Evolutionary conservation across 129 eudicot species (phyloP), one percentile per base, ranked within the genome.

Genomic region (Escallonia herrerae): DNA sequence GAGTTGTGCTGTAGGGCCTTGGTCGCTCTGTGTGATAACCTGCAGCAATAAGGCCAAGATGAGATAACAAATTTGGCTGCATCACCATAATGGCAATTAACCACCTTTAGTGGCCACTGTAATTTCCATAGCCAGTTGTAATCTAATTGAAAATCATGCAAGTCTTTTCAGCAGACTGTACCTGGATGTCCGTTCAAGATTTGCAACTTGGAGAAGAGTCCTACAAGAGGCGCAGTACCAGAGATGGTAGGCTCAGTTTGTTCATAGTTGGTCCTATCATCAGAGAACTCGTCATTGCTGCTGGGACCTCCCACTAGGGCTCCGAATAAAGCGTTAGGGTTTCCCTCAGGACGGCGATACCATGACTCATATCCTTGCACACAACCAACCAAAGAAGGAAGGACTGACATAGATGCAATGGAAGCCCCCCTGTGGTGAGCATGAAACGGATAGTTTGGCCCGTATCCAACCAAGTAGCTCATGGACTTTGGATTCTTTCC

Each of bases 371-470:
- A 94, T 53, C 99, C 99, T 78, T 86, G 79, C 11, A 77, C 86
- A 61, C 99, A 94, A 4, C 99, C 93, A 8, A 94, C 83, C 4
- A 40, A 40, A 2, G 91, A 73, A 39, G 73, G 82, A 42, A 79
- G 70, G 41, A 56, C 72, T 7, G 70, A 76, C 13, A 75, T 67
- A 5, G 96, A 71, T 9, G 87, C 81, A 58, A 88, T 85, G 49
- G 98, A 93, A 58, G 95, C 84, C 14, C 98, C 98, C 57, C 98
- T 75, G 63, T 93, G 98, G 83, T 93, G 98, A 55, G 79, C 95
- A 22, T 83, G 96, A 43, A 12, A 59, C 3, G 96, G 98, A 65
- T 88, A 93, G 60, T 68, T 79, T 66, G 72, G 79, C 13, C 98
- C 91, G 53, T 81, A 93, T 4, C 98, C 98, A 4, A 93, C 87